These are phyloP conservation scores for Luzula sylvatica DNA, from an alignment of 176 grass and related monocot species.

Conservation along the genomic window DNA sequence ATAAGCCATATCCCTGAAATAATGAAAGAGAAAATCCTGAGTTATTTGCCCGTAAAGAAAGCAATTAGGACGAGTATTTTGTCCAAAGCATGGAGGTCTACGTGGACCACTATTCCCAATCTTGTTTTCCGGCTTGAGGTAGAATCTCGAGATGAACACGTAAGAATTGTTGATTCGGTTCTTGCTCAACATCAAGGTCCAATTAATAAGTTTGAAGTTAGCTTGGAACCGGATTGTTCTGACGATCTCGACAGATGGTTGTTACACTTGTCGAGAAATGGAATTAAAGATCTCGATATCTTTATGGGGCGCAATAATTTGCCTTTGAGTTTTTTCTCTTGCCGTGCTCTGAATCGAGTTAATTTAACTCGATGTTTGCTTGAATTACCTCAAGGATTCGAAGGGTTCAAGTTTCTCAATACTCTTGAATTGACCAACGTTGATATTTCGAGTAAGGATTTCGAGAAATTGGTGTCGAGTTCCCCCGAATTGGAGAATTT, in stretches of 20 bases:
- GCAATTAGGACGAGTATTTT: constrained; percentile 6
- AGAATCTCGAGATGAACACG: too few relatives aligned
- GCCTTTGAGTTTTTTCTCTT: not conserved
- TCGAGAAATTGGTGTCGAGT: not conserved
- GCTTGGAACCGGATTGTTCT: not conserved
- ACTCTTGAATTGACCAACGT: not conserved
- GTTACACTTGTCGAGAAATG: not conserved
- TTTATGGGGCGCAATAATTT: not conserved
- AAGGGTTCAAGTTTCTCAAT: not conserved
- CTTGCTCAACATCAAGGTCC: not conserved
- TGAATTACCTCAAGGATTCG: not conserved
- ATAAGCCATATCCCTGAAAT: not conserved
- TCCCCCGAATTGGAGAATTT: not conserved
- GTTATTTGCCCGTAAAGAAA: not conserved
- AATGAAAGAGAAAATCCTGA: constrained; percentile 8
- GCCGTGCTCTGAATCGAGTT: not conserved
- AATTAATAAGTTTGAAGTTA: not conserved
- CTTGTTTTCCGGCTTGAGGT: not conserved
- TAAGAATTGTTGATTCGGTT: not conserved
- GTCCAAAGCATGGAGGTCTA: constrained; percentile 3
- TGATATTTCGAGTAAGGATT: not conserved
- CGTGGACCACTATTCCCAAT: constrained; percentile 10
- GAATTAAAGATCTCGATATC: not conserved
- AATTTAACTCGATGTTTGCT: not conserved
- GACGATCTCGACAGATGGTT: not conserved